phyloP scores from a whole-genome alignment of 352 stramenopile species.

The Paralagenidium karlingii region DNA sequence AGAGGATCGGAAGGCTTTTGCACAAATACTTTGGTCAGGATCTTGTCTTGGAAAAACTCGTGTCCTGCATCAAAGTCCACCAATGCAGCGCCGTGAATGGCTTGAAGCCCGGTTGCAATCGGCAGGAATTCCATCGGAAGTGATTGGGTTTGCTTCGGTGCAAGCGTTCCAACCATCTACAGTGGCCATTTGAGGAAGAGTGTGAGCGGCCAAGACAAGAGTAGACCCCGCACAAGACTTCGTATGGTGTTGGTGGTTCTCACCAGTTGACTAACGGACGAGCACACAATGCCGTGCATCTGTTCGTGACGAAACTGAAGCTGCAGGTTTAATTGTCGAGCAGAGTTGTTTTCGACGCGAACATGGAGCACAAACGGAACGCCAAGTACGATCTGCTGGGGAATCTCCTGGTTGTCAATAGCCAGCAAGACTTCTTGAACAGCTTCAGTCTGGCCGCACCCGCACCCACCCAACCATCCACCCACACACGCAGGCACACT shows the following conservation, averaged over 20 bases:
- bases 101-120: slow-evolving; percentile 49
- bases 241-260: not conserved
- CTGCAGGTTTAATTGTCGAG: slow-evolving; percentile 45
- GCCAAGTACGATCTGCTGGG: slow-evolving; percentile 31
- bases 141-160: slow-evolving; percentile 21
- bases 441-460: too few species aligned
- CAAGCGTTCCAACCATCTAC: slow-evolving; percentile 53
- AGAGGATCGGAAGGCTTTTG: too few species aligned
- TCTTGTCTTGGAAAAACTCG: slow-evolving; percentile 37
- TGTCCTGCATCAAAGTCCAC: slow-evolving; percentile 53
- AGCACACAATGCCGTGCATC: slow-evolving; percentile 61
- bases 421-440: slow-evolving; percentile 39
- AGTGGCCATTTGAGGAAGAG: too few species aligned
- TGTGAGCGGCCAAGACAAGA: not conserved
- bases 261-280: slow-evolving; percentile 63
- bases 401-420: slow-evolving; percentile 27
- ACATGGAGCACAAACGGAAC: slow-evolving; percentile 34
- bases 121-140: slow-evolving; percentile 56
- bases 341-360: slow-evolving; percentile 54
- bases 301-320: slow-evolving; percentile 64
- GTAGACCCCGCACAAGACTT: not conserved
- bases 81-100: slow-evolving; percentile 36
- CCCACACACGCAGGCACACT: too few species aligned
- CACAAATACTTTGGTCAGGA: too few species aligned
- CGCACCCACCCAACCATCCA: too few species aligned